Evolutionary conservation across 768 basidiomycete genomes (phyloP).

Genomic region (Termitomyces heimii): DNA sequence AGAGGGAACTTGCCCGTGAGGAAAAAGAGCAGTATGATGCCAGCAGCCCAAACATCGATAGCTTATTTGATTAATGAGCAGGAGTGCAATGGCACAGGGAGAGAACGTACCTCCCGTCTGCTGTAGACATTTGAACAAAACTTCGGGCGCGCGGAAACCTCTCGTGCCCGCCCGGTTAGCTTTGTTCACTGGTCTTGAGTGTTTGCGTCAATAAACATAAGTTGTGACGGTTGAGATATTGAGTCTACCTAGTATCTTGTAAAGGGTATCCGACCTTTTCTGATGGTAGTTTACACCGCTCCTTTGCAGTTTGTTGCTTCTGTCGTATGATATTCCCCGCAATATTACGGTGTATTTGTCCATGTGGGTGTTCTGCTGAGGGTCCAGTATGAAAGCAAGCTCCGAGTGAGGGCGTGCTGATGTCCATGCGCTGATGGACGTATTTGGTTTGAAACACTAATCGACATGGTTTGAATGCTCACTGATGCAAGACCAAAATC

Average conservation of each 20-base stretch:
- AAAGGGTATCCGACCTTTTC: conserved; percentile 77
- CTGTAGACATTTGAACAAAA: conserved; percentile 88
- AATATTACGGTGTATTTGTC: conserved; percentile 39
- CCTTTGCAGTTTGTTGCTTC: conserved; percentile 55
- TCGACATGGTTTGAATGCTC: conserved; percentile 20
- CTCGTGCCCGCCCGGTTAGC: conserved; percentile 96
- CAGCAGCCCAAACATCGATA: conserved; percentile 95
- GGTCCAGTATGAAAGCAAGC: conserved; percentile 78
- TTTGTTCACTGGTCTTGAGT: conserved; percentile 67
- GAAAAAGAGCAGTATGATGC: conserved; percentile 90
- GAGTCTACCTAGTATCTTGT: conserved; percentile 60
- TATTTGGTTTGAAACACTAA: background rate
- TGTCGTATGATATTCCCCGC: conserved; percentile 45
- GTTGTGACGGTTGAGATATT: background rate
- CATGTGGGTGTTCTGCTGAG: conserved; percentile 60
- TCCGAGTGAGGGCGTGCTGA: conserved; percentile 32
- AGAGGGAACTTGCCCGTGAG: conserved; percentile 89
- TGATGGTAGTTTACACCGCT: conserved; percentile 43
- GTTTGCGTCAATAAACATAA: conserved; percentile 3
- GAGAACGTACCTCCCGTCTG: conserved; percentile 77
- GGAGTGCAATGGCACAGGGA: background rate
- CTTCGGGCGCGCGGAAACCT: conserved; percentile 96
- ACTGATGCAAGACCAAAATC: conserved; percentile 97
- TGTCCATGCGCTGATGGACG: conserved; percentile 49
- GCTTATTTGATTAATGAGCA: conserved; percentile 40